Evolutionary conservation across 768 basidiomycete genomes (phyloP), one percentile per base, ranked within the genome.

Genomic region (Chlorophyllum brunneum): DNA sequence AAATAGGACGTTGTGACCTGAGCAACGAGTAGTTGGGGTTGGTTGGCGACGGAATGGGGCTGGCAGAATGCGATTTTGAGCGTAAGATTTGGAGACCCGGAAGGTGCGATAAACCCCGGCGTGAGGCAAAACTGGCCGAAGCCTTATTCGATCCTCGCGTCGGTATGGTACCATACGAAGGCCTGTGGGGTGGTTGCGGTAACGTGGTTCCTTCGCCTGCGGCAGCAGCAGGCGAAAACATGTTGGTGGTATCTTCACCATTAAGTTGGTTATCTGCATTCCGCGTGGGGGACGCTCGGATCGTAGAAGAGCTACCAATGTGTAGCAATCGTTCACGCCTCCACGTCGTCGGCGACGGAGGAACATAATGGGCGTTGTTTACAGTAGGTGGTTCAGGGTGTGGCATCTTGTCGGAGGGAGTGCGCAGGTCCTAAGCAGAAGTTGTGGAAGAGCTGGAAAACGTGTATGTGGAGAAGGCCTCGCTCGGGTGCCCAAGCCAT

Each of bases 101-200:
- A 18, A 76, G 58, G 8, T 70, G 63, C 15, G 78, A 67, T 23
- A 72, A 58, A 2, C 63, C 63, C 37, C 71, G 74, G 46, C 69
- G 67, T 29, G 64, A 54, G 45, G 64, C 58, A 30, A 74, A 65
- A 41, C 57, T 66, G 47, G 63, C 63, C 15, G 62, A 61, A 48
- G 54, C 54, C 56, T 58, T 67, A 55, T 59, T 63, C 33, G 58
- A 44, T 44, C 62, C 64, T 41, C 63, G 64, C 7, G 64, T 59
- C 11, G 61, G 65, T n/a, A 79, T 55, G 3, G 88, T 79, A 13
- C 88, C 88, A 59, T 90, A 90, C 13, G 73, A 74, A 1, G 65
- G 61, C 1, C 58, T 58, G 42, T 59, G 55, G n/a, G 61, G 53
- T 6, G 61, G 48, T 26, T 63, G 60, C 5, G 64, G 68, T 34